Conservation (phyloP, 179 eudicot species). For the Silene vulgaris region DNA sequence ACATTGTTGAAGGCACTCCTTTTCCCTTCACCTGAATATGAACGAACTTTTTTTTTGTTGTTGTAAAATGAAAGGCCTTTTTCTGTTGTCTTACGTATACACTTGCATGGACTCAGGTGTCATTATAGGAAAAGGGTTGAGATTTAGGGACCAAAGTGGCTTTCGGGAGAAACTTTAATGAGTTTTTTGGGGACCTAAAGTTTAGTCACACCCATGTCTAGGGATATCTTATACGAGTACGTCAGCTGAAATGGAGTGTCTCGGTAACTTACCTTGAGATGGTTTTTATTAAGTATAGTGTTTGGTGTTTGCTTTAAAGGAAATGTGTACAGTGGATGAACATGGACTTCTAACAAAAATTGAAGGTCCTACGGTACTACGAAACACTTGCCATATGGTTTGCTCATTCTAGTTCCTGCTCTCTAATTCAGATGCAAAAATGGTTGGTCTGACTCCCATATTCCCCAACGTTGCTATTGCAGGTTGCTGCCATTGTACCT, state of each 20-base stretch:
- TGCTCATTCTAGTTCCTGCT: background rate
- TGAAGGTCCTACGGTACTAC: background rate
- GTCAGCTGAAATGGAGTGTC: background rate
- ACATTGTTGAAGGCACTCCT: no score
- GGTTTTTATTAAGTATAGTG: background rate
- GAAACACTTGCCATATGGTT: background rate
- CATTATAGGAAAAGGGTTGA: background rate
- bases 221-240: background rate
- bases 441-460: background rate
- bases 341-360: background rate
- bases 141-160: background rate
- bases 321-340: background rate
- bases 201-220: background rate
- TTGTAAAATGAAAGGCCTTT: no score
- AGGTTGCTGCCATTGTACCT: conserved; percentile 76
- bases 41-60: no score
- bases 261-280: no score
- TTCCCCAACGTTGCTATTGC: conserved; percentile 19
- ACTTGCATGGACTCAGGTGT: background rate
- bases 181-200: background rate
- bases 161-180: background rate
- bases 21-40: no score
- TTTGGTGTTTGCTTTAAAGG: background rate
- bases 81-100: background rate
- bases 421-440: background rate